These are phyloP conservation scores for Babjeviella inositovora DNA, from an alignment of 805 yeast species.

Conservation along the genomic window DNA sequence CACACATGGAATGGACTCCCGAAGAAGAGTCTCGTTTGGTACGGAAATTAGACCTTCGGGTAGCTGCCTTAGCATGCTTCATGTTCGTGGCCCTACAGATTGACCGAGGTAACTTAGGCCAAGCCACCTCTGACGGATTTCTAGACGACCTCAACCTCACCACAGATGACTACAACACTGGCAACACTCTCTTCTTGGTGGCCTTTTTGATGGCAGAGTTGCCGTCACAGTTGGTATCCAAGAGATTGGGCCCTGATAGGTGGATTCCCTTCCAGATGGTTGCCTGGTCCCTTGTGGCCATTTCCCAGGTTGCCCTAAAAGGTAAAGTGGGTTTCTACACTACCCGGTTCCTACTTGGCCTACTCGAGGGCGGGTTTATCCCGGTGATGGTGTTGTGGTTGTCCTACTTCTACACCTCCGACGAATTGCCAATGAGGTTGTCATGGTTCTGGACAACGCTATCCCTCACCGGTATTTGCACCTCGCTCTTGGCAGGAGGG, in stretches of 20 bases:
- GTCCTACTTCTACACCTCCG: slow-evolving; percentile 45
- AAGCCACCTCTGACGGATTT: slow-evolving; percentile 42
- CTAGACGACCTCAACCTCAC: slow-evolving; percentile 31
- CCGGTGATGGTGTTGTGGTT: slow-evolving; percentile 50
- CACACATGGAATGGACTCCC: slow-evolving; percentile 34
- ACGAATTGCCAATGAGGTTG: slow-evolving; percentile 41
- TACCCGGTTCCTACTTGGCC: slow-evolving; percentile 35
- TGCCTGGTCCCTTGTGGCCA: slow-evolving; percentile 40
- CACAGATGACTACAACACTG: slow-evolving; percentile 44
- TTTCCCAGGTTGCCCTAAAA: slow-evolving; percentile 28
- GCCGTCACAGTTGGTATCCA: slow-evolving; percentile 53
- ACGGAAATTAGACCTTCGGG: slow-evolving; percentile 37
- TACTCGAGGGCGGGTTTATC: slow-evolving; percentile 56
- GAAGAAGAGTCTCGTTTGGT: slow-evolving; percentile 32
- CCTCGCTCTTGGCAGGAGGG: slow-evolving; percentile 31
- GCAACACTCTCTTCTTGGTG: slow-evolving; percentile 34
- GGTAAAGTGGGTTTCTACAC: slow-evolving; percentile 23
- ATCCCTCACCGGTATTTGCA: slow-evolving; percentile 24
- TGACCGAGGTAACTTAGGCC: slow-evolving; percentile 39
- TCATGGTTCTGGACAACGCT: slow-evolving; percentile 45
- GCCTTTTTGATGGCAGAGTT: slow-evolving; percentile 41
- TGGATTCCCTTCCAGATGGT: slow-evolving; percentile 46
- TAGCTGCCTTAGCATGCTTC: slow-evolving; percentile 39
- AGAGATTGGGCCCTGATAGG: slow-evolving; percentile 42
- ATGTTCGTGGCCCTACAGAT: slow-evolving; percentile 43